A percentile compares a stretch with the other conserved stretches of the same genome.
phyloP scores from a whole-genome alignment of 2,329 filamentous ascomycete genomes.

The Thielaviopsis musarum region DNA sequence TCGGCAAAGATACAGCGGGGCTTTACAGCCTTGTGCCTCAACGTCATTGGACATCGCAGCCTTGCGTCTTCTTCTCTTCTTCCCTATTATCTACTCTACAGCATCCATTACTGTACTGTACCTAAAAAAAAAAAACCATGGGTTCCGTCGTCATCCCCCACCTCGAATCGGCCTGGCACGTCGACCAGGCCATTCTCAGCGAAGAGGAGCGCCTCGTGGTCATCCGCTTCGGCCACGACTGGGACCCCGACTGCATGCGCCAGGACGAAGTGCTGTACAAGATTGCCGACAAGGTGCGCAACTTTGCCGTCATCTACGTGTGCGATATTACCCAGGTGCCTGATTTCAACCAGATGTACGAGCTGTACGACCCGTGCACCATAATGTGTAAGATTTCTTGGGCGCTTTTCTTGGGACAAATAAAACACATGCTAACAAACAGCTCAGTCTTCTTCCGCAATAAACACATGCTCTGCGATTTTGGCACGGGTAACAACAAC shows the following conservation, averaged over 20 bases:
- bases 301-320: constrained; percentile 81
- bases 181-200: constrained; percentile 83
- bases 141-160: constrained; percentile 88
- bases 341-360: constrained; percentile 94
- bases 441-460: constrained; percentile 65
- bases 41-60: neutral
- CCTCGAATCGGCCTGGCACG: constrained; percentile 85
- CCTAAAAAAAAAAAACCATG: constrained; percentile 24
- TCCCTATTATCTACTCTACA: neutral
- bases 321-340: constrained; percentile 85
- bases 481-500: constrained; percentile 97
- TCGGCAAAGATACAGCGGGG: neutral
- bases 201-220: constrained; percentile 89
- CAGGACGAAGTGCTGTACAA: constrained; percentile 55
- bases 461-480: constrained; percentile 98
- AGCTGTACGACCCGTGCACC: constrained; percentile 78
- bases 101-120: neutral
- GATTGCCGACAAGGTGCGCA: constrained; percentile 86
- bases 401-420: constrained; percentile 34
- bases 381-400: constrained; percentile 54
- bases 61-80: neutral
- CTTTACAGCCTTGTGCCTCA: neutral
- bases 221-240: constrained; percentile 83
- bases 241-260: constrained; percentile 50
- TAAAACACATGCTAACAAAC: neutral